Conservation (phyloP, 768 basidiomycete genomes). For the Leccinum incarnatum region DNA sequence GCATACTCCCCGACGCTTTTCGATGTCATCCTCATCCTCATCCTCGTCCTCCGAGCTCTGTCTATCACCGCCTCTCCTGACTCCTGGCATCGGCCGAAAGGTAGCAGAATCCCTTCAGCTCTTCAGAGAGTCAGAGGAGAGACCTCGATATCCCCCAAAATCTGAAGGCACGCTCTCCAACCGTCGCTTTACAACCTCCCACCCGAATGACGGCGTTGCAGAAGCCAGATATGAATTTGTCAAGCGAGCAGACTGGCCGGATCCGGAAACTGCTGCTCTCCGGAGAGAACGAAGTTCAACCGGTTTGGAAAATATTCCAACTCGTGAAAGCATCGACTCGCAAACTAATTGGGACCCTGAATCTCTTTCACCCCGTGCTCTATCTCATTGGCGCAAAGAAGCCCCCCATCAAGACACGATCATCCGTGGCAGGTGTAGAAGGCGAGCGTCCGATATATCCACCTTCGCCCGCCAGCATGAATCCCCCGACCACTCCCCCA, state of each 20-base stretch:
- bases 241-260: constrained; percentile 83
- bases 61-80: constrained; percentile 11
- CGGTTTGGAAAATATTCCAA: constrained; percentile 52
- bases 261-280: constrained; percentile 68
- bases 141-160: constrained; percentile 27
- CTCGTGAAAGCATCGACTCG: constrained; percentile 43
- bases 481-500: constrained; percentile 24
- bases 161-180: constrained; percentile 27
- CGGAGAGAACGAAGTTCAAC: constrained; percentile 68
- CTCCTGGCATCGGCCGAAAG: constrained; percentile 66
- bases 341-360: constrained; percentile 25
- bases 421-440: constrained; percentile 60
- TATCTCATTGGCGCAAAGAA: constrained; percentile 59
- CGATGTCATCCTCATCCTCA: constrained; percentile 25
- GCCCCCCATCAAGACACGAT: constrained; percentile 38
- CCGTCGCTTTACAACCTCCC: constrained; percentile 33
- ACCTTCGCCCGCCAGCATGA: constrained; percentile 31
- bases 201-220: constrained; percentile 52
- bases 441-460: constrained; percentile 46
- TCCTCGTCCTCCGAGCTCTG: constrained; percentile 17
- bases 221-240: constrained; percentile 78
- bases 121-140: constrained; percentile 69
- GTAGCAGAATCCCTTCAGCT: constrained; percentile 80
- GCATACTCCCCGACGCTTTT: constrained; percentile 34
- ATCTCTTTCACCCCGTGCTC: constrained; percentile 27